Conservation (phyloP, 1,139 yeast species). For the Petasospora rhodanensis region DNA sequence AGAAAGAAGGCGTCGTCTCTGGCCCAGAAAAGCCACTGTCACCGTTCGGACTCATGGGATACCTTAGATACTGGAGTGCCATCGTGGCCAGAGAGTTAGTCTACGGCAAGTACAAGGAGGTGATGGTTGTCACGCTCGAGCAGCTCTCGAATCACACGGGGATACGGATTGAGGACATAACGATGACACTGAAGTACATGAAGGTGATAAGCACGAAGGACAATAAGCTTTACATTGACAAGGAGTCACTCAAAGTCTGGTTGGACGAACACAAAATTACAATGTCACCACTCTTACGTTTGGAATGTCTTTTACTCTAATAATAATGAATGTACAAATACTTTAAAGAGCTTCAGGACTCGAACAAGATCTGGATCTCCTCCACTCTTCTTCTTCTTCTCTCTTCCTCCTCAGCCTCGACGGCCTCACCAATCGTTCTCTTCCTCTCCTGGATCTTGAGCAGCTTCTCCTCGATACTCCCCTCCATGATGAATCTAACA, state of each 20-base stretch:
- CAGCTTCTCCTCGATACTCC: slow-evolving; percentile 90
- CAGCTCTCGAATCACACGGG: slow-evolving; percentile 59
- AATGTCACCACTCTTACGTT: slow-evolving; percentile 13
- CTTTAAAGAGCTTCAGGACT: slow-evolving; percentile 28
- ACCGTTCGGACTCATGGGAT: slow-evolving; percentile 71
- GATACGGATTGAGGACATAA: slow-evolving; percentile 64
- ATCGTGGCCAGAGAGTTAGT: slow-evolving; percentile 39
- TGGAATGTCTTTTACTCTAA: slow-evolving; percentile 15
- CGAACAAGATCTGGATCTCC: slow-evolving; percentile 75
- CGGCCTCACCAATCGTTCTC: slow-evolving; percentile 79
- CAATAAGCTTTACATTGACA: slow-evolving; percentile 12
- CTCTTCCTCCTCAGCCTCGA: slow-evolving; percentile 77
- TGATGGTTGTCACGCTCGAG: slow-evolving; percentile 38
- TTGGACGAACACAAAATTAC: slow-evolving; percentile 12
- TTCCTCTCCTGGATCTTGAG: slow-evolving; percentile 82
- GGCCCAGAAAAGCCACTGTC: slow-evolving; percentile 94
- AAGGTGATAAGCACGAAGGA: slow-evolving; percentile 34
- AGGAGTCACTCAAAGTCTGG: slow-evolving; percentile 15
- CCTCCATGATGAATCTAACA: slow-evolving; percentile 72
- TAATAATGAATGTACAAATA: slow-evolving; percentile 1
- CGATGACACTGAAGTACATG: slow-evolving; percentile 61
- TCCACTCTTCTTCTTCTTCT: slow-evolving; percentile 71
- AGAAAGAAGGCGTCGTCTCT: slow-evolving; percentile 51
- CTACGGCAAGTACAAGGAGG: slow-evolving; percentile 33
- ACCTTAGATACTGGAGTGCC: slow-evolving; percentile 73